phyloP scores from a whole-genome alignment of 2,329 filamentous ascomycete species.

The Tolypocladium amazonense region DNA sequence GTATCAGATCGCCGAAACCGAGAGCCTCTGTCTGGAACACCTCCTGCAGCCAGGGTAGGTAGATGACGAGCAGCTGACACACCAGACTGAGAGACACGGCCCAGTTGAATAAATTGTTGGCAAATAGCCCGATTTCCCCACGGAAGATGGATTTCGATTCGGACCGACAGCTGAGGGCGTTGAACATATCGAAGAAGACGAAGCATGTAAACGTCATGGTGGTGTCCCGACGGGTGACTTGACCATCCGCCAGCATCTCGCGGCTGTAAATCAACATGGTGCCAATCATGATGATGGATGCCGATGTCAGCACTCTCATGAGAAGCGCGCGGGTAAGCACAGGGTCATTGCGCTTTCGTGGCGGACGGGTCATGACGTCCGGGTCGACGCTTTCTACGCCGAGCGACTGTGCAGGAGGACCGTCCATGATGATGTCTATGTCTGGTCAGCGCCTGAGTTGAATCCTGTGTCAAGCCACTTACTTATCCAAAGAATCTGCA shows the following conservation, averaged over 20 bases:
- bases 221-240: constrained; percentile 85
- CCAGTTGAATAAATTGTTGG: constrained; percentile 94
- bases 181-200: constrained; percentile 99
- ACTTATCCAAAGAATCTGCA: constrained; percentile 99
- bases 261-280: constrained; percentile 85
- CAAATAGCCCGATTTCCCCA: constrained; percentile 73
- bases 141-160: constrained; percentile 81
- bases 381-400: constrained; percentile 93
- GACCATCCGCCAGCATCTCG: constrained; percentile 77
- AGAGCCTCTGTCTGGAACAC: constrained; percentile 94
- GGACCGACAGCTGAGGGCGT: constrained; percentile 84
- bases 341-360: constrained; percentile 71
- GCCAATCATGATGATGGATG: constrained; percentile 81
- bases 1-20: constrained; percentile 59
- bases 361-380: constrained; percentile 85
- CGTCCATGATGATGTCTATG: constrained; percentile 97
- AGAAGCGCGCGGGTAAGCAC: constrained; percentile 82
- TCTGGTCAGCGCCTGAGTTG: constrained; percentile 2
- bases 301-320: constrained; percentile 75
- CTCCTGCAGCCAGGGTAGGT: constrained; percentile 84
- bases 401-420: constrained; percentile 90
- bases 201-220: constrained; percentile 99
- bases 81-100: constrained; percentile 76
- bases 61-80: constrained; percentile 86
- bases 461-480: constrained; percentile 27